Evolutionary conservation across 768 basidiomycete species (phyloP), one percentile per base, ranked within the genome.

Genomic region (Pleurotus tuber-regium): DNA sequence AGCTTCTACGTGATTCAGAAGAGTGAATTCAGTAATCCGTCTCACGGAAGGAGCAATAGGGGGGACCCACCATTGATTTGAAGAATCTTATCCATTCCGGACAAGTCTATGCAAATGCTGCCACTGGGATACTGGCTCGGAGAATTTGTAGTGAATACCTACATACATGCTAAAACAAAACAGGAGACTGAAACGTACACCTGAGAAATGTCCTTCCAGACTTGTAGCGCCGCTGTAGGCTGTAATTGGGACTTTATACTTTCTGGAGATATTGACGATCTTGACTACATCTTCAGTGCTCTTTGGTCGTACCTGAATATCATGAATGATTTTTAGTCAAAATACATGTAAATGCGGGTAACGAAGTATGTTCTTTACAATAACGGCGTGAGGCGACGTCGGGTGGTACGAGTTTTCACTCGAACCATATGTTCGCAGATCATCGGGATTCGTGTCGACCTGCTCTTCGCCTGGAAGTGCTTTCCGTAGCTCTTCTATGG

Each of bases 141-240:
- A 44, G 1, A 14, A 12, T 19, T 9, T 18, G 11, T 19, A 11
- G 35, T 24, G 35, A 8, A 23, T 24, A 6, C 4, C 14, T 3
- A 8, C 0, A 26, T 2, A 49, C 30, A 50, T 16, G 35, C n/a
- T n/a, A n/a, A n/a, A n/a, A n/a, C n/a, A n/a, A n/a, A n/a, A n/a
- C n/a, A n/a, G n/a, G n/a, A n/a, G n/a, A n/a, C n/a, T n/a, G n/a
- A n/a, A 55, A 29, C 76, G 51, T 57, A 89, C 88, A 24, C 80
- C 82, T 30, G 77, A 70, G 55, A 78, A 83, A 55, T 91, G 86
- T 0, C 91, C 91, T 62, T 94, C 92, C 19, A 95, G 65, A 59
- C 80, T 84, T 0, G 92, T 95, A 1, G 86, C 92, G 8, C 89
- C 92, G 0, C 85, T 83, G 65, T 86, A 93, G 2, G 91, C 79